Evolutionary conservation across 345 rosid genomes (phyloP).

Genomic region (Moricandia arvensis): DNA sequence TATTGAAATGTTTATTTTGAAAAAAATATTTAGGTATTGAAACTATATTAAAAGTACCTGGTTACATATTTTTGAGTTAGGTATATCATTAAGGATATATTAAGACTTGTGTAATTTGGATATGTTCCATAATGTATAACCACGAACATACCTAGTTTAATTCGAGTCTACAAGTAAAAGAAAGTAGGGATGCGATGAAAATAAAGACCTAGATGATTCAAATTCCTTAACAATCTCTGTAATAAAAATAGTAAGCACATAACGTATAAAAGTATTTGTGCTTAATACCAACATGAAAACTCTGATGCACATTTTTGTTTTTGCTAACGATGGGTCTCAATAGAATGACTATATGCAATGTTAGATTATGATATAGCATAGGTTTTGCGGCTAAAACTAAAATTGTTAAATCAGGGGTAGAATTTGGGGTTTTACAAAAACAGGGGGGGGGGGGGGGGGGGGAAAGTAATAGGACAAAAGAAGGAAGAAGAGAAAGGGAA

Average conservation of each 20-base stretch:
- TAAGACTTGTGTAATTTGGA: not conserved
- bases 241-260: not conserved
- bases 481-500: constrained; percentile 25
- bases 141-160: not conserved
- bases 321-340: not conserved
- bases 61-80: not conserved
- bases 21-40: not conserved
- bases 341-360: not conserved
- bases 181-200: not conserved
- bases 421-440: constrained; percentile 27
- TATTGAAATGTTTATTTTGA: not conserved
- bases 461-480: constrained; percentile 25
- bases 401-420: constrained; percentile 20
- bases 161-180: not conserved
- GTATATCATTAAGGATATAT: not conserved
- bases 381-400: constrained; percentile 21
- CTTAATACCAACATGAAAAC: not conserved
- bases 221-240: not conserved
- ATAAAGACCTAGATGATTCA: not conserved
- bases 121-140: not conserved
- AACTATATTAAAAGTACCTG: not conserved
- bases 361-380: not conserved
- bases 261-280: not conserved
- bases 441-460: not conserved
- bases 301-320: not conserved